Percentiles rank a stretch among this genome's conserved stretches.
Conservation (phyloP, 225 moss, liverwort and hornwort species). For the Pseudoscleropodium purum region DNA sequence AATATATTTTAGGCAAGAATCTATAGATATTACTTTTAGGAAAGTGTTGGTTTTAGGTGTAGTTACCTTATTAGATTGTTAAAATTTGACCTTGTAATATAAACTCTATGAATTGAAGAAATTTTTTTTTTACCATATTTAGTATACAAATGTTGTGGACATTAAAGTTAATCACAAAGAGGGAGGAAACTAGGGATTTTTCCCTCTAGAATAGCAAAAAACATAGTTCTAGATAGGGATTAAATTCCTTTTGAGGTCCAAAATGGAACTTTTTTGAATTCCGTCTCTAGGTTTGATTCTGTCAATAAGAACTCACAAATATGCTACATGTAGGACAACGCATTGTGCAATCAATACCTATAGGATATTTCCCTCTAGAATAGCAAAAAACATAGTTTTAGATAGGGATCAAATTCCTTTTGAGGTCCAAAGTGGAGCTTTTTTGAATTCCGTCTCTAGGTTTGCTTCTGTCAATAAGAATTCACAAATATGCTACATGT, state of each 20-base stretch:
- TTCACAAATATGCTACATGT: too few relatives aligned
- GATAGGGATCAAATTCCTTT: too few relatives aligned
- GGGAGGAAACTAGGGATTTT: accelerated
- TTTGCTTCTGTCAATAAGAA: too few relatives aligned
- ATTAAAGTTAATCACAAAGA: background rate
- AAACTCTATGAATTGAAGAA: background rate
- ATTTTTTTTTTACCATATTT: too few relatives aligned
- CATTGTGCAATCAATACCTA: too few relatives aligned
- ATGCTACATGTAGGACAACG: accelerated
- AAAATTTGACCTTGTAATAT: background rate
- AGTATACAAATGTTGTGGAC: too few relatives aligned
- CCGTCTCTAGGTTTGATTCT: accelerated
- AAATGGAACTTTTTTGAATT: background rate
- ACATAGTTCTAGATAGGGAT: too few relatives aligned
- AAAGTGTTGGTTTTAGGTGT: background rate
- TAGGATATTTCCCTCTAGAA: too few relatives aligned
- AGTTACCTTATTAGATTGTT: background rate
- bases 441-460: too few relatives aligned
- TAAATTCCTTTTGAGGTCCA: background rate
- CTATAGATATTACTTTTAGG: accelerated
- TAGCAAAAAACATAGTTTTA: too few relatives aligned
- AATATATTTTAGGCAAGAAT: background rate
- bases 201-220: background rate
- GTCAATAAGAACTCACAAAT: background rate
- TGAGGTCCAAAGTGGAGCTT: too few relatives aligned